These are phyloP conservation scores for Calycina herbarum DNA, from an alignment of 2,329 filamentous ascomycete genomes.

Conservation along the genomic window DNA sequence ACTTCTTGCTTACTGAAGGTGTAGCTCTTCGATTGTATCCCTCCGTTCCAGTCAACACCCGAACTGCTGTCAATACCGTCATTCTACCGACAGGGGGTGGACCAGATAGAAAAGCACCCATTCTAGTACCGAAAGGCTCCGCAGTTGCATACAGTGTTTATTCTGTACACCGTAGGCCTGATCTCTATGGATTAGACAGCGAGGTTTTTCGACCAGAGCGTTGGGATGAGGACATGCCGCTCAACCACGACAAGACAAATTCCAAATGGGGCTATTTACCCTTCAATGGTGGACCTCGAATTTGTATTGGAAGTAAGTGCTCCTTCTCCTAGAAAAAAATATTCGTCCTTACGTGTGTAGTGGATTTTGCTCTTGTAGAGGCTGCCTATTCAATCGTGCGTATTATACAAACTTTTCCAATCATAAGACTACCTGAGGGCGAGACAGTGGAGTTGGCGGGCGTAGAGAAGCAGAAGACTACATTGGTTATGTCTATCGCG, in stretches of 20 bases:
- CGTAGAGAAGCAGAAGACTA: conserved; percentile 27
- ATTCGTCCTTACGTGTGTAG: not conserved
- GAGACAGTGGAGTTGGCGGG: conserved; percentile 19
- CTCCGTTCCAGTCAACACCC: conserved; percentile 36
- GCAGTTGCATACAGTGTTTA: conserved; percentile 18
- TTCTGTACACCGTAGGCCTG: conserved; percentile 41
- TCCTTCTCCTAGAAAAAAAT: not conserved
- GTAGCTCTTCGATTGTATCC: conserved; percentile 39
- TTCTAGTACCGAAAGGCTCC: conserved; percentile 30
- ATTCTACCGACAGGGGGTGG: conserved; percentile 37
- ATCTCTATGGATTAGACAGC: conserved; percentile 41
- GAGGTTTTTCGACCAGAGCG: conserved; percentile 43
- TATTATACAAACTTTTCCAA: conserved; percentile 25
- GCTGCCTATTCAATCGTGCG: conserved; percentile 27
- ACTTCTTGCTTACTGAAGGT: no score
- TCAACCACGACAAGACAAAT: conserved; percentile 25
- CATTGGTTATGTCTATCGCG: conserved; percentile 21
- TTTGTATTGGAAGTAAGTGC: conserved; percentile 25
- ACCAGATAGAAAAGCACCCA: conserved; percentile 29
- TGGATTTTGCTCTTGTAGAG: conserved; percentile 35
- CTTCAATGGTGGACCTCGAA: conserved; percentile 30
- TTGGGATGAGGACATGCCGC: conserved; percentile 44
- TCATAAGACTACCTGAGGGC: conserved; percentile 6
- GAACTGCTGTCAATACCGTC: conserved; percentile 23
- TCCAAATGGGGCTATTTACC: conserved; percentile 14